Percentiles rank a stretch among this genome's conserved stretches.
Evolutionary conservation across 192 early-diverging fungal genomes (phyloP).

Genomic region (Lobosporangium transversale): DNA sequence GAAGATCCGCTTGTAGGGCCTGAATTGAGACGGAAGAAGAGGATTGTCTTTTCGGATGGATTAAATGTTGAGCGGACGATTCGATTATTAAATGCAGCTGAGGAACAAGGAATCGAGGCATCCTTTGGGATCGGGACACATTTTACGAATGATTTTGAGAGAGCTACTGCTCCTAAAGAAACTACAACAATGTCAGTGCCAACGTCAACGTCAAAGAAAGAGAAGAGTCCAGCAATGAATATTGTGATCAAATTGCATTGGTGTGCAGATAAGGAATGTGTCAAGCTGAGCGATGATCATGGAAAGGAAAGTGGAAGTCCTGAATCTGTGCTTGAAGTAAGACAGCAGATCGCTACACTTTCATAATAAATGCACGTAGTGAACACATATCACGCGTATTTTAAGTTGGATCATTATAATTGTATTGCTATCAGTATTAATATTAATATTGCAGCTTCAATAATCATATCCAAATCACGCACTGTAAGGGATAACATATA

Average conservation of each 20-base stretch:
- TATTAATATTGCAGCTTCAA: too few species aligned
- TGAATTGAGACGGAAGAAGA: slow-evolving; percentile 56
- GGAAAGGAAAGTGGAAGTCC: slow-evolving; percentile 69
- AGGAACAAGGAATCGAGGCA: slow-evolving; percentile 57
- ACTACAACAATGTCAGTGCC: too few species aligned
- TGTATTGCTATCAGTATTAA: too few species aligned
- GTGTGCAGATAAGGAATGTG: slow-evolving; percentile 64
- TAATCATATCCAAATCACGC: too few species aligned
- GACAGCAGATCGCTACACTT: slow-evolving; percentile 25
- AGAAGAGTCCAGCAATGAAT: slow-evolving; percentile 62
- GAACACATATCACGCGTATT: too few species aligned
- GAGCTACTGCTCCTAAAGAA: too few species aligned
- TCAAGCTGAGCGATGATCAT: slow-evolving; percentile 78
- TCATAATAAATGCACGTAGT: too few species aligned
- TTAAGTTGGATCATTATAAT: too few species aligned
- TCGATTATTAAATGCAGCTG: slow-evolving; percentile 57
- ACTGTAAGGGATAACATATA: too few species aligned
- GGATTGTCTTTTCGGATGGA: slow-evolving; percentile 77
- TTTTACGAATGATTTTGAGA: slow-evolving; percentile 77
- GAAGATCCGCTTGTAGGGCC: slow-evolving; percentile 58
- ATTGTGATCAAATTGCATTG: slow-evolving; percentile 80
- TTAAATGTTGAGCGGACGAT: slow-evolving; percentile 64
- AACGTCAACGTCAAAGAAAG: too few species aligned
- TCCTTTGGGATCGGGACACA: slow-evolving; percentile 80
- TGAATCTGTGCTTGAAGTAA: slow-evolving; percentile 60